Evolutionary conservation across 1,139 yeast genomes (phyloP), one percentile per base, ranked within the genome.

Genomic region (Tardiomyces blankii): DNA sequence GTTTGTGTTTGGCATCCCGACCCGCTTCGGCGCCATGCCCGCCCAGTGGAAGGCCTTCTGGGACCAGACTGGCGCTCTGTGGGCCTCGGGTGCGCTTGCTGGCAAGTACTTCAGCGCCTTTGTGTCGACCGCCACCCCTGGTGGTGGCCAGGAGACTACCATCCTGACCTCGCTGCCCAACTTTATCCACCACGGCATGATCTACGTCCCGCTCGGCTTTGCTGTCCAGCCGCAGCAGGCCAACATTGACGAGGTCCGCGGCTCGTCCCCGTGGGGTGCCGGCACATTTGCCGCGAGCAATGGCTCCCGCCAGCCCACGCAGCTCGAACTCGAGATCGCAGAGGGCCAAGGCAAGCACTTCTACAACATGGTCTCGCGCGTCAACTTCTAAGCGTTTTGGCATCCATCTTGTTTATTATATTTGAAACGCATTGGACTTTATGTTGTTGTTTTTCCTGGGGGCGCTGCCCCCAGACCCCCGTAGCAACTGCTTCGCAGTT

Each of bases 211-310:
- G 60, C 73, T 84, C 57, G 94, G 94, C 60, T 83, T 77, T 70
- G 78, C 77, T 54, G 66, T 74, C 39, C 78, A 78, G 64, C 72
- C 74, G 40, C 73, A 74, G 55, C 63, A 79, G 52, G 64, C 82
- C 49, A 73, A 73, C 64, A 62, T 82, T 49, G 72, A 70, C 12
- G 86, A 82, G 68, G 74, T 77, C 47, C 89, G 81, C 61, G 94
- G 93, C 62, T 82, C 82, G 53, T 80, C 89, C 47, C 76, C 93
- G 48, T 84, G 88, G 86, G 94, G 94, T 68, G 86, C 93, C 43
- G 91, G 91, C 58, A 70, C 86, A 47, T 72, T 73, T 55, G 87
- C 93, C 38, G 88, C 80, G 56, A 72, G 73, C 46, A 88, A 82
- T 57, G 93, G 93, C 55, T 77, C 86, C 18, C 78, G 91, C 73